A percentile compares a stretch with the other conserved stretches of the same genome.
phyloP scores from a whole-genome alignment of 768 basidiomycete species.

The Xerocomellus intermedius region DNA sequence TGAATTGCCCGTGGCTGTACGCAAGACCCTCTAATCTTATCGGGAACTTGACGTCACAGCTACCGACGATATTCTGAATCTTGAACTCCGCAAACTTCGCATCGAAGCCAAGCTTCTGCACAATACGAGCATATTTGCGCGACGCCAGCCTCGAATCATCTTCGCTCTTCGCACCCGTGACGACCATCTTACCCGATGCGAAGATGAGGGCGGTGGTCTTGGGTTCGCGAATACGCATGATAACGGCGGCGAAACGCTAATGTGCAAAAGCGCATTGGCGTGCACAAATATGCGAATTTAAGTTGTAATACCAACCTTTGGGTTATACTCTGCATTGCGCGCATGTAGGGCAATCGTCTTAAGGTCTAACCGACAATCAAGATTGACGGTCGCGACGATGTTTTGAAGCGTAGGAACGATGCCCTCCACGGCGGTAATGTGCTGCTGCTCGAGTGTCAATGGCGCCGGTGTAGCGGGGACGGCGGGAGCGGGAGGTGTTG shows the following conservation, averaged over 20 bases:
- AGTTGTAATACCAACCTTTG: conserved; percentile 82
- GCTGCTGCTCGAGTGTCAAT: conserved; percentile 85
- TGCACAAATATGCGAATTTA: conserved; percentile 39
- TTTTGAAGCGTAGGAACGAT: conserved; percentile 99
- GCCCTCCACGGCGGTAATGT: conserved; percentile 95
- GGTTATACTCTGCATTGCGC: conserved; percentile 98
- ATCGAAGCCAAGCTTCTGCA: conserved; percentile 99
- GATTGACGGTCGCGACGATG: conserved; percentile 98
- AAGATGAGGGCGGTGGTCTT: conserved; percentile 99
- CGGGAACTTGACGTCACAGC: conserved; percentile 98
- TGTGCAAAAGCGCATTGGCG: conserved; percentile 62
- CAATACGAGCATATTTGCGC: conserved; percentile 98
- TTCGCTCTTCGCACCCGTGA: conserved; percentile 98
- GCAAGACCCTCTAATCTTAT: conserved; percentile 97
- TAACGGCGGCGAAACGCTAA: conserved; percentile 99
- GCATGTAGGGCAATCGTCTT: conserved; percentile 99
- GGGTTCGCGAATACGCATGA: conserved; percentile 99
- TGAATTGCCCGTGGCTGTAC: conserved; percentile 97
- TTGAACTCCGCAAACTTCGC: conserved; percentile 99
- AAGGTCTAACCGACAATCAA: conserved; percentile 93
- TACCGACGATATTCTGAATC: conserved; percentile 98
- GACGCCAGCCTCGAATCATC: conserved; percentile 96
- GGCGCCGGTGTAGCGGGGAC: conserved; percentile 68
- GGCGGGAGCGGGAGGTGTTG: conserved; percentile 49
- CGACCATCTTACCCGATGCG: conserved; percentile 99